A percentile compares a stretch with the other conserved stretches of the same genome.
Evolutionary conservation across 352 stramenopile genomes (phyloP).

Genomic region (Phytopythium montanum): DNA sequence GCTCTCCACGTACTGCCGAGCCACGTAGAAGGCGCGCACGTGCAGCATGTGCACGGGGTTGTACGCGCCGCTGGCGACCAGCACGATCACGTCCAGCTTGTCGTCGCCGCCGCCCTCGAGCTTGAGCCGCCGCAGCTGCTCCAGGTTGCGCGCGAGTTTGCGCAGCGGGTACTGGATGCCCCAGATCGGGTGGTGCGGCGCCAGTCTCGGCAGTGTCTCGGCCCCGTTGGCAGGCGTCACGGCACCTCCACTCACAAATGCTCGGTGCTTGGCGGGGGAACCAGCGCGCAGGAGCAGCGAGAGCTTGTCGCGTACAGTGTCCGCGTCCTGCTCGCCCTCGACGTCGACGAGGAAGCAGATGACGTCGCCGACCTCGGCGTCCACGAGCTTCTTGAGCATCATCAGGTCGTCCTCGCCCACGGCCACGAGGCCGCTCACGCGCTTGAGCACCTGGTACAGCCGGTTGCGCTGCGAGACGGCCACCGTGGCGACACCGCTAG

Average conservation of each 20-base stretch:
- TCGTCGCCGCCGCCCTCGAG: neutral
- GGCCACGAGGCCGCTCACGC: constrained; percentile 34
- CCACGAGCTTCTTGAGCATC: constrained; percentile 67
- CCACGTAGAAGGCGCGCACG: constrained; percentile 72
- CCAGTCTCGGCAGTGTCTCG: constrained; percentile 19
- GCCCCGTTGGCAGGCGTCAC: neutral
- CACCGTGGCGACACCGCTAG: constrained; percentile 32
- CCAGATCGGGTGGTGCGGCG: constrained; percentile 34
- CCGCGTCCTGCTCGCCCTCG: constrained; percentile 30
- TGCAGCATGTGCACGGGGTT: constrained; percentile 82
- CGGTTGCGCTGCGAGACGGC: constrained; percentile 48
- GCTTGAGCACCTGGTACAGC: constrained; percentile 67
- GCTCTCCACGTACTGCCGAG: constrained; percentile 66
- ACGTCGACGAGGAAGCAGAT: constrained; percentile 55
- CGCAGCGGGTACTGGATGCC: constrained; percentile 67
- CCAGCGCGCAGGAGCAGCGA: constrained; percentile 37
- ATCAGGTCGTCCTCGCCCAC: constrained; percentile 62
- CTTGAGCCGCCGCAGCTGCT: constrained; percentile 24
- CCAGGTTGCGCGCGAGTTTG: constrained; percentile 66
- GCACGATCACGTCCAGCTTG: constrained; percentile 57
- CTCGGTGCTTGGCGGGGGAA: constrained; percentile 52
- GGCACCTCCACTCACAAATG: constrained; percentile 8
- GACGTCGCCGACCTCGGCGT: constrained; percentile 67
- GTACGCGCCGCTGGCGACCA: constrained; percentile 73
- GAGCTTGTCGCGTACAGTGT: constrained; percentile 31